Evolutionary conservation across 805 yeast genomes (phyloP), one percentile per base, ranked within the genome.

Genomic region (Wickerhamiella lipophila): DNA sequence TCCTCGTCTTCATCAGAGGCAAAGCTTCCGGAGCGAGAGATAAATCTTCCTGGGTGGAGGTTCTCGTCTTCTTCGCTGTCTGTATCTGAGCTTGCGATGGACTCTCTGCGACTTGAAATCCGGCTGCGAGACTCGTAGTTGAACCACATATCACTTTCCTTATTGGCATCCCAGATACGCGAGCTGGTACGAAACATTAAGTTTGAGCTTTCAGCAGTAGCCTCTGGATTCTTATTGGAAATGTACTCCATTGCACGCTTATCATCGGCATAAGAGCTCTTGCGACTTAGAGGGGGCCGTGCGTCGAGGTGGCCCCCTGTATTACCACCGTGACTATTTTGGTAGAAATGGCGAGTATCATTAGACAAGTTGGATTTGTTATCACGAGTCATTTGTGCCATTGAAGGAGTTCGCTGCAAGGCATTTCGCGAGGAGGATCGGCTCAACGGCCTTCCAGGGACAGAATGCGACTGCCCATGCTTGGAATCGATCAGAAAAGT

Each of bases 101-200:
- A 40, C 25, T 53, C 49, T 22, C 57, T 52, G 8, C 49, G 45
- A 13, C 38, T 38, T 45, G 36, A 55, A 38, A 15, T 50, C 48
- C 39, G 57, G 47, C 55, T 56, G 51, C 45, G 53, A 47, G 32
- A 53, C 19, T 44, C 47, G 25, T 18, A 25, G 6, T 15, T 15
- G 18, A 44, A 45, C 27, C 26, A 36, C 26, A 30, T 16, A 23
- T 34, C 48, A 55, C 49, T 49, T 46, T 59, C 60, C 19, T 55
- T 51, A 7, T 53, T 38, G 21, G 56, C 61, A 41, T 51, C 57
- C 59, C 59, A 57, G 16, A 59, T 51, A 22, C 58, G 50, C 9
- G 61, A 58, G 9, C 61, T 61, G 1, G 61, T 56, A 16, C 63
- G 56, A 27, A 47, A 52, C 39, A 59, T 30, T 41, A 59, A 45